Evolutionary conservation across 176 grass and related monocot genomes (phyloP).

Genomic region (Alloteropsis semialata): DNA sequence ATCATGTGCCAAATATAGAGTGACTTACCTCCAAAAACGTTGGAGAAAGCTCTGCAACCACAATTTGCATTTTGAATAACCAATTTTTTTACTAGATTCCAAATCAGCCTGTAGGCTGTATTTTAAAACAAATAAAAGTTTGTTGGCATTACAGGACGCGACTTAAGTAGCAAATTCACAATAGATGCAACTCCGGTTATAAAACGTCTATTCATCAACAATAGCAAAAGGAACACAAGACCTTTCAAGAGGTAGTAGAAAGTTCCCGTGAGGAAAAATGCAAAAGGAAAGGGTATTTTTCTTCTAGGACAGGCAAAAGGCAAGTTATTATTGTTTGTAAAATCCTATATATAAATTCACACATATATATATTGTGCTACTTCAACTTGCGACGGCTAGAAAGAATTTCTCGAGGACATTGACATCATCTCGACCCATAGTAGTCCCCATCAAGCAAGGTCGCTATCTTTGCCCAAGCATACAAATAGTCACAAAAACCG

Average conservation of each 20-base stretch:
- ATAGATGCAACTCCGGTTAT: background rate
- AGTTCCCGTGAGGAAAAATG: background rate
- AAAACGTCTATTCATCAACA: background rate
- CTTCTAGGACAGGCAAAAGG: background rate
- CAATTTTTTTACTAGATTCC: background rate
- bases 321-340: background rate
- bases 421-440: constrained; percentile 1
- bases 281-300: background rate
- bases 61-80: background rate
- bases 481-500: background rate
- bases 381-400: too few species aligned
- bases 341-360: background rate
- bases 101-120: background rate
- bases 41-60: background rate
- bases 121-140: background rate
- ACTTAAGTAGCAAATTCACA: background rate
- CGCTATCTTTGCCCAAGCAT: background rate
- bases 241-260: too few species aligned
- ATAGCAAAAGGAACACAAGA: background rate
- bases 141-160: background rate
- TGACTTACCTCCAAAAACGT: background rate
- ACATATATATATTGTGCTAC: background rate
- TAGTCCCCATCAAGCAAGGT: constrained; percentile 16
- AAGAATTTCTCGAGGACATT: background rate
- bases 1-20: background rate